A percentile compares a stretch with the other conserved stretches of the same genome.
Evolutionary conservation across 78 protist species (phyloP).

Genomic region (Dictyostelium brefeldianum): DNA sequence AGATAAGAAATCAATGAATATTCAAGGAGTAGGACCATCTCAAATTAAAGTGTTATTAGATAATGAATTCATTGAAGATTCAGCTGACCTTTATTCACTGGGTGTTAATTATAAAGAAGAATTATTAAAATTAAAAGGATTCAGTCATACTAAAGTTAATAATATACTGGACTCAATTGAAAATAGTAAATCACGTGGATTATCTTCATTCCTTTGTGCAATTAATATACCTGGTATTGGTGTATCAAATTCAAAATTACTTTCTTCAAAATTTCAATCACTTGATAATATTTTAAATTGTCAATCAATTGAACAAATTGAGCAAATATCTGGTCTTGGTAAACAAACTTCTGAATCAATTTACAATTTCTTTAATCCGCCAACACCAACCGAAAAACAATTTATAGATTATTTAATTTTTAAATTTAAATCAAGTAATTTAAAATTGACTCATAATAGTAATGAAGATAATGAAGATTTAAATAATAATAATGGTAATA

Average conservation of each 20-base stretch:
- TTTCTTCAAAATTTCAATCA: slow-evolving; percentile 1
- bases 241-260: slow-evolving; percentile 13
- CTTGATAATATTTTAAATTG: background rate
- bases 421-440: slow-evolving; percentile 3
- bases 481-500: background rate
- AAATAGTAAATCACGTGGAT: slow-evolving; percentile 17
- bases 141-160: slow-evolving; percentile 18
- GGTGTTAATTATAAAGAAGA: background rate
- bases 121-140: slow-evolving; percentile 36
- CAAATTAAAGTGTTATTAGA: background rate
- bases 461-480: background rate
- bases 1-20: slow-evolving; percentile 55
- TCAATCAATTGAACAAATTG: background rate
- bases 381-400: background rate
- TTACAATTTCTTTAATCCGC: slow-evolving; percentile 47
- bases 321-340: slow-evolving; percentile 9
- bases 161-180: slow-evolving; percentile 52
- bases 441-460: background rate
- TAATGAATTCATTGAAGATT: background rate
- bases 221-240: slow-evolving; percentile 77
- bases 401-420: background rate
- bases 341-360: background rate
- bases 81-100: slow-evolving; percentile 48
- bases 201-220: slow-evolving; percentile 14
- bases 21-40: slow-evolving; percentile 49